Percentiles rank a stretch among this genome's conserved stretches.
phyloP scores from a whole-genome alignment of 352 stramenopile genomes.

The Pythium myriotylum region DNA sequence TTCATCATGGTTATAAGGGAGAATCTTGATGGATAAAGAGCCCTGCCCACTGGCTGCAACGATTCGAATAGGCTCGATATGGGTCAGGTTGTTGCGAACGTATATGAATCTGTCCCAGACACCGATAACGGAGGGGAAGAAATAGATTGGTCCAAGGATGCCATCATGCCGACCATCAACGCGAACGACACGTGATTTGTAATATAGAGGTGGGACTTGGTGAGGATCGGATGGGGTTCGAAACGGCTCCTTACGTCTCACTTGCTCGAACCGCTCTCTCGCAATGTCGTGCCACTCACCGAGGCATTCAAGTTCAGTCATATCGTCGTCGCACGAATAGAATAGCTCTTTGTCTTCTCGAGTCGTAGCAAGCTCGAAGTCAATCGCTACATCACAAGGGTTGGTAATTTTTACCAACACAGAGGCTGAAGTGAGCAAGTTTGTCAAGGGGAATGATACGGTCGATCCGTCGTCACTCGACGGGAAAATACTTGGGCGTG shows the following conservation, averaged over 20 bases:
- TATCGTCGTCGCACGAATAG: constrained; percentile 41
- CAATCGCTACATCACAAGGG: constrained; percentile 47
- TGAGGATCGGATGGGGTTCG: constrained; percentile 12
- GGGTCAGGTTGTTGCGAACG: constrained; percentile 66
- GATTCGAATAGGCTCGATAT: constrained; percentile 54
- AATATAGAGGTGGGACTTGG: constrained; percentile 45
- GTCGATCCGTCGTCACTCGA: not conserved
- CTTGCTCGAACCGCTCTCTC: constrained; percentile 36
- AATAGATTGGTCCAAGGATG: constrained; percentile 65
- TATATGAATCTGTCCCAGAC: constrained; percentile 39
- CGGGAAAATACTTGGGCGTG: constrained; percentile 32
- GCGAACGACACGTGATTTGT: constrained; percentile 1
- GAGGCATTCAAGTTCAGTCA: constrained; percentile 37
- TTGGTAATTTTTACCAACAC: constrained; percentile 46
- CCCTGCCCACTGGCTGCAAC: constrained; percentile 47
- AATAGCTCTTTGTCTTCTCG: constrained; percentile 43
- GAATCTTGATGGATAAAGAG: constrained; percentile 26
- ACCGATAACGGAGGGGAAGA: constrained; percentile 45
- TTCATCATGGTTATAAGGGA: not conserved
- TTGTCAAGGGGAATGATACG: constrained; percentile 40
- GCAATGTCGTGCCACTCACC: constrained; percentile 37
- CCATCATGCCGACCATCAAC: constrained; percentile 28
- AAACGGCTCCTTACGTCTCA: too few species aligned
- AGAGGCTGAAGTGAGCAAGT: constrained; percentile 32
- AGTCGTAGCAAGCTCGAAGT: constrained; percentile 52